Percentiles rank a stretch among this genome's conserved stretches.
Evolutionary conservation across 2,329 filamentous ascomycete genomes (phyloP).

Genomic region (Ophiosphaerella korrae): DNA sequence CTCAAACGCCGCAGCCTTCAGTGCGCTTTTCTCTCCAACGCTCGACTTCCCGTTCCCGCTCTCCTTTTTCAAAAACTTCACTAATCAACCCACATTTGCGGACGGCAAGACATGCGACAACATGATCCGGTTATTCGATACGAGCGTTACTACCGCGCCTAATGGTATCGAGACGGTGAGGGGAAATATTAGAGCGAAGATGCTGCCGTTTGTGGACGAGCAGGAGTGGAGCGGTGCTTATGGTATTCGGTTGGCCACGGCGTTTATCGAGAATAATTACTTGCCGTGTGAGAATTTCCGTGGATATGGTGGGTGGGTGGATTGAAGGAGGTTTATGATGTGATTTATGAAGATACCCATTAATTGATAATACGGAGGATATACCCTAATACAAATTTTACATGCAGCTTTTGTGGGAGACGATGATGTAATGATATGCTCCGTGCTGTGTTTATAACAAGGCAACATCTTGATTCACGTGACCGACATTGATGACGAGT

Average conservation of each 20-base stretch:
- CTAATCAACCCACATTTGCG: conserved; percentile 60
- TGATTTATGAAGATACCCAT: no score
- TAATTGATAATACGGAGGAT: no score
- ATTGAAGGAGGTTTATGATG: no score
- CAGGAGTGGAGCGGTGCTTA: conserved; percentile 36
- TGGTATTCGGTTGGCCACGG: conserved; percentile 45
- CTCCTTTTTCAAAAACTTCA: conserved; percentile 56
- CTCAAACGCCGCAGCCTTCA: conserved; percentile 23
- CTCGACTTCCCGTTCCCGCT: conserved; percentile 45
- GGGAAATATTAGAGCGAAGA: conserved; percentile 37
- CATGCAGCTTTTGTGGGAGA: background rate
- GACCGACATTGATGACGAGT: no score
- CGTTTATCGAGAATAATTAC: conserved; percentile 50
- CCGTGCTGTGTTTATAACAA: no score
- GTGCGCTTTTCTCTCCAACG: conserved; percentile 18
- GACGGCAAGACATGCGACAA: conserved; percentile 52
- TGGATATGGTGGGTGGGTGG: conserved; percentile 22
- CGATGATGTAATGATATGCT: background rate
- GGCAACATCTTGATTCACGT: no score
- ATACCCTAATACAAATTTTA: no score
- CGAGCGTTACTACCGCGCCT: conserved; percentile 45
- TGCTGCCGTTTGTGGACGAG: conserved; percentile 38
- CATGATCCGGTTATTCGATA: conserved; percentile 54
- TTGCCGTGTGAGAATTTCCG: conserved; percentile 39
- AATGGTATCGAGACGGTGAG: conserved; percentile 41